Percentiles rank a stretch among this genome's conserved stretches.
Evolutionary conservation across 331 rosid genomes (phyloP).

Genomic region (Pyracantha coccinea): DNA sequence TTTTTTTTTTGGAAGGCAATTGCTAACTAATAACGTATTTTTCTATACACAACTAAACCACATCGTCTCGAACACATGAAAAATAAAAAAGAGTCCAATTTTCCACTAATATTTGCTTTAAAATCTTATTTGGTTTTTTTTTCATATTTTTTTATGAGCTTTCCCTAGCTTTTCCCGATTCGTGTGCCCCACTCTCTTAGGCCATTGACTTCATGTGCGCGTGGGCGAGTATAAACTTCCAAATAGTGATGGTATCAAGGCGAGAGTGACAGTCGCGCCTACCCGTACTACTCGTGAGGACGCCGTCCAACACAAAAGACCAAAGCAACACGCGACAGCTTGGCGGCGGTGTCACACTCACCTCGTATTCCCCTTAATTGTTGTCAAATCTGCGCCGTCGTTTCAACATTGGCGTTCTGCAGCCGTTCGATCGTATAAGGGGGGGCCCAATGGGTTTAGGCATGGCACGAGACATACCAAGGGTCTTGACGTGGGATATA

Average conservation of each 20-base stretch:
- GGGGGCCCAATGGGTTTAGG: neutral
- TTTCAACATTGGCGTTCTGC: neutral
- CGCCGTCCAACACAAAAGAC: neutral
- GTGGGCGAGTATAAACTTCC: neutral
- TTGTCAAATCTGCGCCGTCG: conserved; percentile 3
- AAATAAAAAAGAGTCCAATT: no score
- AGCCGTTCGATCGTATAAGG: neutral
- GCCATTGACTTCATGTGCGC: no score
- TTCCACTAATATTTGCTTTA: no score
- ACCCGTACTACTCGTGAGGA: neutral
- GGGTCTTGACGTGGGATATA: neutral
- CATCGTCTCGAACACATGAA: no score
- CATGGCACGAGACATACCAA: neutral
- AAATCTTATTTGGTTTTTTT: no score
- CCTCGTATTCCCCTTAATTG: conserved; percentile 4
- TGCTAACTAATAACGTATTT: no score
- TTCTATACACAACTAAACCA: no score
- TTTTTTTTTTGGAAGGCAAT: no score
- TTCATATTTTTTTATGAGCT: no score
- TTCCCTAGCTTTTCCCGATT: neutral
- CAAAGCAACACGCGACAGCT: neutral
- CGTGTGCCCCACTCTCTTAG: neutral
- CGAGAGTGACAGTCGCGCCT: neutral
- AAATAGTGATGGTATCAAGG: neutral
- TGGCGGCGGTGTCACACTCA: conserved; percentile 27